A percentile compares a stretch with the other conserved stretches of the same genome.
These are phyloP conservation scores for Cucurbita maxima DNA, from an alignment of 306 rosid species.

Conservation along the genomic window DNA sequence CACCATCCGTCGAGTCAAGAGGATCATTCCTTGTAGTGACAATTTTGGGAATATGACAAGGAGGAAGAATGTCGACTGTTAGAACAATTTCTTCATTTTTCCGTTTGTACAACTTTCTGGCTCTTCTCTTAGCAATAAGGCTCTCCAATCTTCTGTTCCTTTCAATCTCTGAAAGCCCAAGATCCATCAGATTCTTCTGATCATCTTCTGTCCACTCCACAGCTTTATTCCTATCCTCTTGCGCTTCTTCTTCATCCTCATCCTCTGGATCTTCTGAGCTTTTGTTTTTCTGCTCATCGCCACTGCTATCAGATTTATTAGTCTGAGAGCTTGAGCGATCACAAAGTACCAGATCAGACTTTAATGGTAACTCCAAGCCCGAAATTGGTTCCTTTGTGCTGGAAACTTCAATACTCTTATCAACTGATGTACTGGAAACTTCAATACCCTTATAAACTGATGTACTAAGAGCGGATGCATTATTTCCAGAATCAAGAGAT, in stretches of 20 bases:
- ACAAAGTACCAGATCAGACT: constrained; percentile 6
- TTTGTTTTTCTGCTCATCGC: constrained; percentile 6
- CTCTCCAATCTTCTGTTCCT: constrained; percentile 65
- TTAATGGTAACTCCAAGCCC: constrained; percentile 22
- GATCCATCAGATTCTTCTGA: constrained; percentile 53
- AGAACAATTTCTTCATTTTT: constrained; percentile 23
- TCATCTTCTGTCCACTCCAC: constrained; percentile 84
- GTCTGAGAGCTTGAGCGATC: constrained; percentile 2
- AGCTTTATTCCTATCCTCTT: constrained; percentile 32
- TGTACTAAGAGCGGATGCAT: constrained; percentile 11
- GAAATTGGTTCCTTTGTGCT: constrained; percentile 3
- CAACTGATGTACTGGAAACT: neutral
- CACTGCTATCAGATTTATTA: neutral
- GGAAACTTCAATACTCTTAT: neutral
- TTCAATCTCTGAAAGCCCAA: constrained; percentile 73
- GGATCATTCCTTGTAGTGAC: constrained; percentile 10
- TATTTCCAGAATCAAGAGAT: constrained; percentile 11
- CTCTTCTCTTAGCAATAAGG: constrained; percentile 63
- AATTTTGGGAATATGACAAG: constrained; percentile 36
- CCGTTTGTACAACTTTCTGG: constrained; percentile 20
- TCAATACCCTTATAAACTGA: neutral
- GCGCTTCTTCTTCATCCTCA: constrained; percentile 25
- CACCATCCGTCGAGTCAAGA: constrained; percentile 9
- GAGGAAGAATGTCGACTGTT: constrained; percentile 10
- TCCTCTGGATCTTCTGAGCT: constrained; percentile 24